phyloP scores from a whole-genome alignment of 2,329 filamentous ascomycete species.

The Epichloe aotearoae region DNA sequence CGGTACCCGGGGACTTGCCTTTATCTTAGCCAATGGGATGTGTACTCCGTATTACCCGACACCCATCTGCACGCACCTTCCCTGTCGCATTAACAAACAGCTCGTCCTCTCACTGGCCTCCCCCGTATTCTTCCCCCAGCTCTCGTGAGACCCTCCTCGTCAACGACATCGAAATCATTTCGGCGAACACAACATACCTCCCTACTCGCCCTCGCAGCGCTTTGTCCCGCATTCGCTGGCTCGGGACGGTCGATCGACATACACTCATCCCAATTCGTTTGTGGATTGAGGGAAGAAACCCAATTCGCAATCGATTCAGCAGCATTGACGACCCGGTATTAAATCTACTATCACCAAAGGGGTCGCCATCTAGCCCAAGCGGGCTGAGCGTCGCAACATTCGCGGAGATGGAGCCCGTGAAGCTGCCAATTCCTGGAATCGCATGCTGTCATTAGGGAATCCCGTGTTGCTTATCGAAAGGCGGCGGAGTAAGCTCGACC shows the following conservation, averaged over 20 bases:
- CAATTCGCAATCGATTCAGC: background rate
- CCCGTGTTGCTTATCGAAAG: background rate
- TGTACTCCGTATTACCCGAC: background rate
- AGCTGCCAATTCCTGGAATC: constrained; percentile 12
- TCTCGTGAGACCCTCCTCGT: constrained; percentile 2
- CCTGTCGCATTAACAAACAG: constrained; percentile 1
- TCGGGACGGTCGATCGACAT: background rate
- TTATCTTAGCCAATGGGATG: no score
- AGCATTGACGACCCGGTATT: background rate
- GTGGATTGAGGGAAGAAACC: background rate
- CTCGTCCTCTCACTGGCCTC: background rate
- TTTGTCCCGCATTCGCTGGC: background rate
- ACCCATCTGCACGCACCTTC: background rate
- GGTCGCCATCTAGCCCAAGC: background rate
- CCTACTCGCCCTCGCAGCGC: background rate
- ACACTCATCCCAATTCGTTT: background rate
- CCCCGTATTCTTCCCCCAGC: background rate
- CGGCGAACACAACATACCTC: background rate
- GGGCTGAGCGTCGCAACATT: constrained; percentile 10
- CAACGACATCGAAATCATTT: constrained; percentile 1
- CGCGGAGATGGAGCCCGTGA: constrained; percentile 28
- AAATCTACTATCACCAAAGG: background rate
- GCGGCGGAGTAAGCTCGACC: constrained; percentile 3
- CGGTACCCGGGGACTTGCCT: no score
- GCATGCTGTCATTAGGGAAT: constrained; percentile 6